phyloP scores from a whole-genome alignment of 345 rosid genomes.

The Litchi chinensis region DNA sequence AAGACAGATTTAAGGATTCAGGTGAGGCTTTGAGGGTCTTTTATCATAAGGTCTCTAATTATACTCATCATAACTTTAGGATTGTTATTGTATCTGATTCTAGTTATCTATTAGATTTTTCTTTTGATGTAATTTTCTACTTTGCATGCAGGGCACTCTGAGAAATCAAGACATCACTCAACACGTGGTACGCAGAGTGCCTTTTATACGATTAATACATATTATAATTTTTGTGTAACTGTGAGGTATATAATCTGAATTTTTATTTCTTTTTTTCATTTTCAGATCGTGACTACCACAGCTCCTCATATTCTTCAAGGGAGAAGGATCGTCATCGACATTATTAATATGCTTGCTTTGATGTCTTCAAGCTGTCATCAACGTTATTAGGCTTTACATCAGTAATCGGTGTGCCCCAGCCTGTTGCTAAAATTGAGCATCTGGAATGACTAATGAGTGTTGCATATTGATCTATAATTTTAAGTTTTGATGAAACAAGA shows the following conservation, averaged over 20 bases:
- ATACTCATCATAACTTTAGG: not conserved
- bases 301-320: constrained; percentile 61
- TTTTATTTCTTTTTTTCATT: not conserved
- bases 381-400: constrained; percentile 36
- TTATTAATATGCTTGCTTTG: constrained; percentile 32
- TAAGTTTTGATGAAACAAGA: not conserved
- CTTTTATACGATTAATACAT: not conserved
- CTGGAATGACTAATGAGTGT: not conserved
- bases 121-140: constrained; percentile 1
- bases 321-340: constrained; percentile 69
- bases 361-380: constrained; percentile 35
- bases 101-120: constrained; percentile 5
- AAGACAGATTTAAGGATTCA: constrained; percentile 74
- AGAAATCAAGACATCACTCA: constrained; percentile 74
- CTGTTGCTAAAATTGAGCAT: constrained; percentile 3
- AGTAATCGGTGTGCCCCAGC: not conserved
- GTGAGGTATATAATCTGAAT: not conserved
- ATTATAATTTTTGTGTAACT: not conserved
- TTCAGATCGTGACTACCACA: constrained; percentile 59
- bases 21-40: constrained; percentile 33
- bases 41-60: not conserved
- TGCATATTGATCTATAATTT: not conserved
- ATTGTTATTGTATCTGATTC: constrained; percentile 16
- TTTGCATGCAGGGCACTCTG: constrained; percentile 43
- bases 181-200: constrained; percentile 50